Conservation (phyloP, 1,139 yeast species). For the Geotrichum cucujoidarum region DNA sequence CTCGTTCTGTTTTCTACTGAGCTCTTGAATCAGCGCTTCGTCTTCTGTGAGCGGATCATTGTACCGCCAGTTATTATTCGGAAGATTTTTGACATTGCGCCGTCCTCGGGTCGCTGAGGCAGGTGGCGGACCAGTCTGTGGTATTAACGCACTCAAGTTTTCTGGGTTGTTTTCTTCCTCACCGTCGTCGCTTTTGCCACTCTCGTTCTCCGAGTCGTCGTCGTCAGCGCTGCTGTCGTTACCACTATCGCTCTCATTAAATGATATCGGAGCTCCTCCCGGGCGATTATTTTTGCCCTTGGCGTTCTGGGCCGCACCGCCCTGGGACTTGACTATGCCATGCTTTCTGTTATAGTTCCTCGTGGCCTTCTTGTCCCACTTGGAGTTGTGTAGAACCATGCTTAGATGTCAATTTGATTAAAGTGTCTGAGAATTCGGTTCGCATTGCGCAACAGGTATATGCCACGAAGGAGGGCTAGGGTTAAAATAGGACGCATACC, state of each 20-base stretch:
- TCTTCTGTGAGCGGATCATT: neutral
- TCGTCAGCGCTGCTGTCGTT: neutral
- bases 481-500: too few relatives aligned
- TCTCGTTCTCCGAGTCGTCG: neutral
- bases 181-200: neutral
- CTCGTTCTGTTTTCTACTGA: neutral
- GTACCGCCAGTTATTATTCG: slow-evolving; percentile 18
- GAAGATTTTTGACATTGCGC: slow-evolving; percentile 9
- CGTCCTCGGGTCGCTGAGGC: neutral
- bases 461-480: too few relatives aligned
- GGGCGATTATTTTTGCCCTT: neutral
- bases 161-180: slow-evolving; percentile 7
- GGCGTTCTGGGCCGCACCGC: neutral
- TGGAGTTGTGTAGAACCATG: slow-evolving; percentile 20
- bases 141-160: slow-evolving; percentile 8
- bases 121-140: slow-evolving; percentile 5
- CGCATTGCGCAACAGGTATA: too few relatives aligned
- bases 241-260: neutral
- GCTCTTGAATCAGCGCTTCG: neutral
- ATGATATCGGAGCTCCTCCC: neutral
- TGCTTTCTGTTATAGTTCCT: slow-evolving; percentile 19
- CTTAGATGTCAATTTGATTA: too few relatives aligned
- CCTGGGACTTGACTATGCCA: slow-evolving; percentile 14
- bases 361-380: slow-evolving; percentile 21
- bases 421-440: too few relatives aligned